phyloP scores from a whole-genome alignment of 2,329 filamentous ascomycete species.

The Fusarium humuli region DNA sequence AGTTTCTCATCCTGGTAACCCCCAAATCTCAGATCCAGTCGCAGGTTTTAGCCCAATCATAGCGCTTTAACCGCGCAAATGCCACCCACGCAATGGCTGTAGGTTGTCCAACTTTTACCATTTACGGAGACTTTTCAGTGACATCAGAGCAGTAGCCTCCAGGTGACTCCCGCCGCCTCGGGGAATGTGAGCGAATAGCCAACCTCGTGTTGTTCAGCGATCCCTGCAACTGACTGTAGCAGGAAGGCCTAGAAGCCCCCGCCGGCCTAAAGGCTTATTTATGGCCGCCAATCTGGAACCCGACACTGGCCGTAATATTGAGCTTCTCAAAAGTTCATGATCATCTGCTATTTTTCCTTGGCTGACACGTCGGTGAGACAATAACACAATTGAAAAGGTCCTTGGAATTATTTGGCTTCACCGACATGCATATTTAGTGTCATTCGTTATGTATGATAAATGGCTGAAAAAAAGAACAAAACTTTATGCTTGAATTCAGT shows the following conservation, averaged over 20 bases:
- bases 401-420: neutral
- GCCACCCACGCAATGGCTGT: constrained; percentile 20
- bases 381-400: neutral
- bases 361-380: constrained; percentile 21
- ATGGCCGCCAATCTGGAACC: constrained; percentile 17
- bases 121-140: constrained; percentile 23
- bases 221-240: constrained; percentile 11
- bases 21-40: constrained; percentile 35
- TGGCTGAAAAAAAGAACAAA: neutral
- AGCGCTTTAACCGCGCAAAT: neutral
- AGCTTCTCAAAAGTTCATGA: constrained; percentile 21
- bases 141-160: constrained; percentile 33
- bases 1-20: constrained; percentile 23
- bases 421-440: neutral
- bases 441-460: neutral
- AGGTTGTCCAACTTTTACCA: constrained; percentile 6
- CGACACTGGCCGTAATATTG: constrained; percentile 32
- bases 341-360: constrained; percentile 17
- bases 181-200: constrained; percentile 35
- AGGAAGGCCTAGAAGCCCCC: neutral
- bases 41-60: constrained; percentile 26
- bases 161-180: constrained; percentile 21
- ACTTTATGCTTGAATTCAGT: constrained; percentile 21
- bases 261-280: neutral
- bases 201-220: constrained; percentile 39